These are phyloP conservation scores for Tylopilus subfusipes DNA, from an alignment of 768 basidiomycete species.

Conservation along the genomic window DNA sequence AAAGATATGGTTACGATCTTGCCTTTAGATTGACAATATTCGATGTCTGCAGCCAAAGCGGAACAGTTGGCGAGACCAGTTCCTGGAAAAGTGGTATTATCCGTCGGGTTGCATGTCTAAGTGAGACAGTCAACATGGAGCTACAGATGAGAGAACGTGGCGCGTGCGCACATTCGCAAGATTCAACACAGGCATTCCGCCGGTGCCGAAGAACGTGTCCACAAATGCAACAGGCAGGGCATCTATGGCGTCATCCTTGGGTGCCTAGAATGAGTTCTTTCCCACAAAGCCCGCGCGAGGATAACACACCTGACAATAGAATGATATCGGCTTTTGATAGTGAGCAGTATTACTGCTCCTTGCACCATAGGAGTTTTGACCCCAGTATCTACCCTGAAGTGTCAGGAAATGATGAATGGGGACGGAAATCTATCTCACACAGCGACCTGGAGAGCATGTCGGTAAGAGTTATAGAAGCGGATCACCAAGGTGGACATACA, in stretches of 20 bases:
- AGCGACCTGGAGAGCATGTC: slow-evolving; percentile 41
- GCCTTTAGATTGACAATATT: slow-evolving; percentile 43
- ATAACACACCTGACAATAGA: slow-evolving; percentile 55
- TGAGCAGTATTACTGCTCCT: slow-evolving; percentile 46
- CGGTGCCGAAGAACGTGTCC: slow-evolving; percentile 60
- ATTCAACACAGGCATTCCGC: slow-evolving; percentile 61
- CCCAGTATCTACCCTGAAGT: slow-evolving; percentile 54
- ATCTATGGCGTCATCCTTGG: slow-evolving; percentile 62
- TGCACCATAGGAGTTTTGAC: slow-evolving; percentile 73
- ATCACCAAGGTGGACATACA: slow-evolving; percentile 35
- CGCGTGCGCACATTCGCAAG: slow-evolving; percentile 51
- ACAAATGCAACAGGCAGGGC: slow-evolving; percentile 70
- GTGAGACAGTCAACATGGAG: not conserved
- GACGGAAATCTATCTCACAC: slow-evolving; percentile 39
- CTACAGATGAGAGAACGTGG: not conserved
- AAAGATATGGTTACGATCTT: slow-evolving; percentile 47
- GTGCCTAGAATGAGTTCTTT: slow-evolving; percentile 4
- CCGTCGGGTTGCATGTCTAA: slow-evolving; percentile 42
- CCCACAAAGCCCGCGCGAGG: not conserved
- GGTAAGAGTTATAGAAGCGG: not conserved
- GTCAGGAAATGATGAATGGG: not conserved
- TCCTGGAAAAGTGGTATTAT: slow-evolving; percentile 40
- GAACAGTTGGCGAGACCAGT: slow-evolving; percentile 40
- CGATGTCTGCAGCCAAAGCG: slow-evolving; percentile 39
- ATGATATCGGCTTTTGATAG: slow-evolving; percentile 59